Evolutionary conservation across 345 rosid species (phyloP).

Genomic region (Sisymbrium irio): DNA sequence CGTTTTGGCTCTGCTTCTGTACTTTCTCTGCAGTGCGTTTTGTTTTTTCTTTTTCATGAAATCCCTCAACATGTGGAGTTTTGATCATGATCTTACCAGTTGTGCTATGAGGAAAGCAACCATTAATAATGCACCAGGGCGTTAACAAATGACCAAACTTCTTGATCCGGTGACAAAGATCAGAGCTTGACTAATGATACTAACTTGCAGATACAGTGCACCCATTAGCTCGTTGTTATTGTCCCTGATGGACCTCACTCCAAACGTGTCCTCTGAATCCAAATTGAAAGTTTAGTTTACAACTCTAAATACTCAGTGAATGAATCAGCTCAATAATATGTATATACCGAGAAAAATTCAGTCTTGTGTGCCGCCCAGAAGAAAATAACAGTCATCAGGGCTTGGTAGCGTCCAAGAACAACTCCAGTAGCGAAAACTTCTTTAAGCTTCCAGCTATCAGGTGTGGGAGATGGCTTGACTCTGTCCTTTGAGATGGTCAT

Average conservation of each 20-base stretch:
- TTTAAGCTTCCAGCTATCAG: conserved; percentile 89
- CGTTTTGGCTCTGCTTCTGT: too few species aligned
- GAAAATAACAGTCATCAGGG: conserved; percentile 85
- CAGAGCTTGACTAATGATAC: conserved; percentile 89
- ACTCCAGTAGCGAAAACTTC: conserved; percentile 90
- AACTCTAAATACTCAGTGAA: background rate
- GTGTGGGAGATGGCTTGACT: conserved; percentile 95
- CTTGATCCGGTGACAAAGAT: conserved; percentile 92
- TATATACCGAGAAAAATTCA: conserved; percentile 63
- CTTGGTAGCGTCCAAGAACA: conserved; percentile 77
- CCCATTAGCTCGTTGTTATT: conserved; percentile 59
- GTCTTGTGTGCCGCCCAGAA: conserved; percentile 71
- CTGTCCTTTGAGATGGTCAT: conserved; percentile 94
- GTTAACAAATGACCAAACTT: conserved; percentile 78
- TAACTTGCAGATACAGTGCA: conserved; percentile 91
- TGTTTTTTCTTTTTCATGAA: background rate
- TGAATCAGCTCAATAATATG: background rate
- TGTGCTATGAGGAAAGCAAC: conserved; percentile 75
- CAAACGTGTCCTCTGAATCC: conserved; percentile 59
- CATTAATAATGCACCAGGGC: conserved; percentile 73
- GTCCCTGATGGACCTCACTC: conserved; percentile 47
- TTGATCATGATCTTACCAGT: conserved; percentile 48
- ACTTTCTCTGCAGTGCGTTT: too few species aligned
- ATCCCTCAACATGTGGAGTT: background rate
- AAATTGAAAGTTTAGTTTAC: background rate